Evolutionary conservation across 1,139 yeast species (phyloP), one percentile per base, ranked within the genome.

Genomic region (Wickerhamomyces sp.): DNA sequence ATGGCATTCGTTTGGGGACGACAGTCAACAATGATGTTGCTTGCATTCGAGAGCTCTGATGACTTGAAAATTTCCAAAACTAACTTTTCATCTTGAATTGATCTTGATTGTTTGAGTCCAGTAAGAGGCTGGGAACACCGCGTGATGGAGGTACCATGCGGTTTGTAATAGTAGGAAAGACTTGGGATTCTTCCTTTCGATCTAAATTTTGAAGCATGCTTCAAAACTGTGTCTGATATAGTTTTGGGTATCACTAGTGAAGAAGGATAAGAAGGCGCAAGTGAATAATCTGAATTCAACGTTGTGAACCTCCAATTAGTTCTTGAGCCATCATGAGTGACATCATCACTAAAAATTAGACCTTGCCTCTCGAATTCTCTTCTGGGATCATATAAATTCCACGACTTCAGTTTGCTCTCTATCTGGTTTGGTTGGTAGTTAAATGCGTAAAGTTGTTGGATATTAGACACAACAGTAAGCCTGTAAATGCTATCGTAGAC

Each of bases 81-180:
- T 39, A 93, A 66, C 54, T 79, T 84, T 60, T 93, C 99, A 68
- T 93, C 99, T 63, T 93, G 99, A 23, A 88, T 75, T 2, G 96
- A 89, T 40, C 98, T 70, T 54, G 83, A 81, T 61, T 91, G 96
- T 50, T 89, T 90, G 27, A 93, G 59, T 0, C 99, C 99, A 2
- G 91, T 94, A 58, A 93, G 68, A 0, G 99, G 99, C 65, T 93
- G 99, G 1, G 98, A 75, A 57, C 96, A 88, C 49, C 99, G 71
- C 0, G 94, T 84, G 31, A 93, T 90, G 2, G 93, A 78, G 59
- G 95, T 84, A 1, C 81, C 81, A 60, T 87, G 88, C 42, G 73
- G 68, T 45, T 77, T 65, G 62, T 90, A 90, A 57, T 77, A 83
- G 63, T 90, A 93, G 1, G 91, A 79, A 37, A 93, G 68, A 0